These are phyloP conservation scores for Elaeis oleifera DNA, from an alignment of 202 grass and related monocot genomes.

Conservation along the genomic window DNA sequence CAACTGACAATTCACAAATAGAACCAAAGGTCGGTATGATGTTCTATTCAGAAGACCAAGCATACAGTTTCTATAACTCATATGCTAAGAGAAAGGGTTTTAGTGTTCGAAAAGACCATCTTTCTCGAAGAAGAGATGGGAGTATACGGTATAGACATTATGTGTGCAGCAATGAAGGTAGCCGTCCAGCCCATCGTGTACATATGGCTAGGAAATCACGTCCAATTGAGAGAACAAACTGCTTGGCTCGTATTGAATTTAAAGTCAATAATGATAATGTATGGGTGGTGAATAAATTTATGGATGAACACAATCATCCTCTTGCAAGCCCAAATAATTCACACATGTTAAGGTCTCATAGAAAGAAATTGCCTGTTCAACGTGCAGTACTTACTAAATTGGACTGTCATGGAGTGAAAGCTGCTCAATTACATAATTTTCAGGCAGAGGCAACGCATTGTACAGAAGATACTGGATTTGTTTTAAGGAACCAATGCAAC, in stretches of 20 bases:
- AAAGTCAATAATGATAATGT: conserved; percentile 10
- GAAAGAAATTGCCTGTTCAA: conserved; percentile 14
- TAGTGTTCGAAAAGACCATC: conserved; percentile 9
- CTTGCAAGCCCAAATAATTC: conserved; percentile 9
- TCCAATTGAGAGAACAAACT: conserved; percentile 15
- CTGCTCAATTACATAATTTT: not conserved
- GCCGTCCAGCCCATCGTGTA: not conserved
- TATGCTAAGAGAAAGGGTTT: conserved; percentile 19
- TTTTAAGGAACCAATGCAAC: conserved; percentile 3
- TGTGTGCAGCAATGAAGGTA: conserved; percentile 20
- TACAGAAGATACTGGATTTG: conserved; percentile 4
- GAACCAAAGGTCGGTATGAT: conserved; percentile 9
- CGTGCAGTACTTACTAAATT: not conserved
- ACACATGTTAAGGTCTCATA: conserved; percentile 13
- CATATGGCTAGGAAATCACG: conserved; percentile 5
- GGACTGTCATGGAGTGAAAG: not conserved
- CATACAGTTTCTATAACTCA: conserved; percentile 10
- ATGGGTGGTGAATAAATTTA: conserved; percentile 9
- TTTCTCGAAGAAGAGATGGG: conserved; percentile 14
- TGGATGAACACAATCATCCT: conserved; percentile 16
- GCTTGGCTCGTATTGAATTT: conserved; percentile 14
- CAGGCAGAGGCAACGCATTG: not conserved
- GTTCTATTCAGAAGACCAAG: conserved; percentile 7
- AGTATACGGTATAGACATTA: conserved; percentile 13
- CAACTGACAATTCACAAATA: not conserved